phyloP scores from a whole-genome alignment of 2,329 filamentous ascomycete species.

The Talaromyces sp. region DNA sequence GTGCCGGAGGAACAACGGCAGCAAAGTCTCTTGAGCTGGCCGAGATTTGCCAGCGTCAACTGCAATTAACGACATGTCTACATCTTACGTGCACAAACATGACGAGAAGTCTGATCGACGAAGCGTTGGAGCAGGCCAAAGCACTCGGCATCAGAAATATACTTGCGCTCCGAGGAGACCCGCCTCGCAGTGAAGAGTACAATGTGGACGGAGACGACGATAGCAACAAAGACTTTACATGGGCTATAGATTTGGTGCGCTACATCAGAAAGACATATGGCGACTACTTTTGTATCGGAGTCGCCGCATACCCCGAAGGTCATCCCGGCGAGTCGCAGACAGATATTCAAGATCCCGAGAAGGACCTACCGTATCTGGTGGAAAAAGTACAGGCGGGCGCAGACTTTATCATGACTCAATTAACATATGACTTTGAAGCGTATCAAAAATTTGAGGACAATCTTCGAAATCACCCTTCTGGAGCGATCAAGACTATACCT shows the following conservation, averaged over 20 bases:
- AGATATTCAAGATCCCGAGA: slow-evolving; percentile 62
- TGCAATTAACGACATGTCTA: slow-evolving; percentile 89
- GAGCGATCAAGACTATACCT: slow-evolving; percentile 77
- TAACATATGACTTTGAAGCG: slow-evolving; percentile 87
- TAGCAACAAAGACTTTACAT: slow-evolving; percentile 75
- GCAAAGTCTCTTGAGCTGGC: slow-evolving; percentile 89
- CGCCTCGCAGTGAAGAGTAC: slow-evolving; percentile 86
- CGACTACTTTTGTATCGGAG: slow-evolving; percentile 94
- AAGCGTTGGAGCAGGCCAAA: slow-evolving; percentile 86
- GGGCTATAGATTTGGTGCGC: slow-evolving; percentile 81
- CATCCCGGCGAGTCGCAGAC: slow-evolving; percentile 90
- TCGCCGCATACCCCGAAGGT: slow-evolving; percentile 92
- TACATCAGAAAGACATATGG: slow-evolving; percentile 85
- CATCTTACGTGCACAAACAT: slow-evolving; percentile 98
- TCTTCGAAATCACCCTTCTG: slow-evolving; percentile 76
- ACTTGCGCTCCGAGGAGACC: slow-evolving; percentile 84
- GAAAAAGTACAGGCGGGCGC: slow-evolving; percentile 90
- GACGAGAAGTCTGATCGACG: slow-evolving; percentile 79
- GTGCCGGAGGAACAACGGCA: slow-evolving; percentile 87
- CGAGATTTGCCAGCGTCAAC: slow-evolving; percentile 87
- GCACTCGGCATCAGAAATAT: slow-evolving; percentile 90
- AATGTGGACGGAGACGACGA: slow-evolving; percentile 59
- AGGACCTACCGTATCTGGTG: slow-evolving; percentile 80
- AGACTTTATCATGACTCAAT: slow-evolving; percentile 97
- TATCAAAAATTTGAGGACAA: slow-evolving; percentile 76